Evolutionary conservation across 1,284 basidiomycete species (phyloP).

Genomic region (Malassezia pachydermatis): DNA sequence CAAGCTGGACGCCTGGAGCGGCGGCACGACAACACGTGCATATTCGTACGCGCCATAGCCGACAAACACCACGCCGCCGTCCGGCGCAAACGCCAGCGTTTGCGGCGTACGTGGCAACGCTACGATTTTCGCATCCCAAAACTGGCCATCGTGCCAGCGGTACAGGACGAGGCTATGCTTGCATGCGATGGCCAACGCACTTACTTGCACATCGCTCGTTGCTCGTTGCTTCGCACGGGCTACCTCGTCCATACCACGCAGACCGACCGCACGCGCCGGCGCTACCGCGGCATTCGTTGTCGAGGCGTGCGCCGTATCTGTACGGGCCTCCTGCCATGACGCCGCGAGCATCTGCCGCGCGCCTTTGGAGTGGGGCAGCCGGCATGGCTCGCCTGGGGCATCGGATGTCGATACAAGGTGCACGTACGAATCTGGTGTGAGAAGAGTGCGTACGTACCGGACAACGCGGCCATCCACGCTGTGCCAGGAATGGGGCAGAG

Average conservation of each 20-base stretch:
- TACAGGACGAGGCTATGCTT: conserved; percentile 73
- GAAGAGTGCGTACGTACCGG: neutral
- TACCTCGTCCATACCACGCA: conserved; percentile 19
- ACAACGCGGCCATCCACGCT: neutral
- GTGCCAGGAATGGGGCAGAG: conserved; percentile 1
- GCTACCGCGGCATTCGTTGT: neutral
- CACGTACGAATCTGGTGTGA: neutral
- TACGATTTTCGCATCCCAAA: conserved; percentile 66
- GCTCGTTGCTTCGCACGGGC: conserved; percentile 11
- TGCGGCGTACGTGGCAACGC: conserved; percentile 73
- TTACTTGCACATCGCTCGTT: conserved; percentile 51
- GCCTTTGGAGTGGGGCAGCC: neutral
- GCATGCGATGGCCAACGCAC: conserved; percentile 72
- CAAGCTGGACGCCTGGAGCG: conserved; percentile 3
- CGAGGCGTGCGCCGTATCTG: neutral
- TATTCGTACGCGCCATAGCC: conserved; percentile 6
- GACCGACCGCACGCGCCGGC: conserved; percentile 9
- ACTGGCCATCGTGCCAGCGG: conserved; percentile 69
- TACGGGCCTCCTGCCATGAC: conserved; percentile 9
- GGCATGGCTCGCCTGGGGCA: neutral
- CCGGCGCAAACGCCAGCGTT: conserved; percentile 55
- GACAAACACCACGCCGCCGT: conserved; percentile 1
- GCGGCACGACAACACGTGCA: conserved; percentile 6
- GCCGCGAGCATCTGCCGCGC: neutral
- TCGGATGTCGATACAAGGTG: neutral